phyloP scores from a whole-genome alignment of 2,329 filamentous ascomycete species.

The Verticillium dahliae region DNA sequence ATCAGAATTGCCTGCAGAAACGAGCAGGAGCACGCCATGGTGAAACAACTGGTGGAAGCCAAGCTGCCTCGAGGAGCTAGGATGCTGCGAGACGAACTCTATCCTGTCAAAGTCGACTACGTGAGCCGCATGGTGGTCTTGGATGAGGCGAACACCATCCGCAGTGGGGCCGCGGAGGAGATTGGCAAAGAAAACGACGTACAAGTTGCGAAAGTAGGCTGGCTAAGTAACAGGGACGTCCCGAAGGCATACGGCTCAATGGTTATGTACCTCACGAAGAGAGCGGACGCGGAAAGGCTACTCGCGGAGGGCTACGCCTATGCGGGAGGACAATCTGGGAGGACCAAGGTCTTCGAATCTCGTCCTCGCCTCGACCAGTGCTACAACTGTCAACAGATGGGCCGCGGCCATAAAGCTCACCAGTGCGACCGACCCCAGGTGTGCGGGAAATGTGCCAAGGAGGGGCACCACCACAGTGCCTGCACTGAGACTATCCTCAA shows the following conservation, averaged over 20 bases:
- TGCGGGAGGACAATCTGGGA: not conserved
- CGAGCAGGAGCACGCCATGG: too few species aligned
- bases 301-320: slow-evolving; percentile 15
- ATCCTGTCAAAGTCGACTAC: slow-evolving; percentile 17
- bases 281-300: slow-evolving; percentile 9
- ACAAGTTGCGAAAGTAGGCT: slow-evolving; percentile 14
- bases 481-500: slow-evolving; percentile 9
- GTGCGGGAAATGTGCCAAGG: slow-evolving; percentile 10
- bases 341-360: not conserved
- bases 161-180: slow-evolving; percentile 7
- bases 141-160: slow-evolving; percentile 13
- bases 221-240: slow-evolving; percentile 15
- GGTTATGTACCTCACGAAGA: slow-evolving; percentile 15
- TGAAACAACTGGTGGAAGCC: too few species aligned
- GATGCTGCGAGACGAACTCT: too few species aligned
- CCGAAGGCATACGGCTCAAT: slow-evolving; percentile 17
- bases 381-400: slow-evolving; percentile 21
- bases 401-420: slow-evolving; percentile 16
- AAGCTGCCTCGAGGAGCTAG: too few species aligned
- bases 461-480: slow-evolving; percentile 13
- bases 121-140: slow-evolving; percentile 13
- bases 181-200: slow-evolving; percentile 16
- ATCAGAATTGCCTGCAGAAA: not conserved
- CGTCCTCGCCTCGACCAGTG: slow-evolving; percentile 17
- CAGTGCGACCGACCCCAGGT: slow-evolving; percentile 17